Conservation (phyloP, 2,329 filamentous ascomycete genomes). For the Ophidiomyces ophidiicola region DNA sequence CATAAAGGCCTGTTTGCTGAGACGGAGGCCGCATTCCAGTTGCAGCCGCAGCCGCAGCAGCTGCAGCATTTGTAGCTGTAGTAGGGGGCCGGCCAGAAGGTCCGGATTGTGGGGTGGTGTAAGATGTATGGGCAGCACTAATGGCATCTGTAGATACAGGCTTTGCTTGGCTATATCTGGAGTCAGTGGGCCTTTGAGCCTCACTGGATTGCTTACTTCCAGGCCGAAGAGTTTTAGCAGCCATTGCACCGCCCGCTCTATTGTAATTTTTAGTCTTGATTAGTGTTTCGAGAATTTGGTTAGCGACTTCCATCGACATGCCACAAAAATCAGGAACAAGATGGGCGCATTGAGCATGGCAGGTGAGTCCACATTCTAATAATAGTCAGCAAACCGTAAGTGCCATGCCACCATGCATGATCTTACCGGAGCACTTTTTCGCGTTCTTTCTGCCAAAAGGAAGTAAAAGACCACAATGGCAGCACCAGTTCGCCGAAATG, state of each 20-base stretch:
- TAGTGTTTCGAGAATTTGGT: constrained; percentile 81
- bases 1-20: constrained; percentile 32
- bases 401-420: neutral
- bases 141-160: constrained; percentile 32
- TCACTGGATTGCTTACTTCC: constrained; percentile 35
- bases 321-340: constrained; percentile 97
- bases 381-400: constrained; percentile 4
- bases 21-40: constrained; percentile 35
- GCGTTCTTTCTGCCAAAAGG: constrained; percentile 92
- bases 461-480: constrained; percentile 91
- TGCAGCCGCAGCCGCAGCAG: constrained; percentile 39
- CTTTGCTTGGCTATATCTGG: constrained; percentile 27
- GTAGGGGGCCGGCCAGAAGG: constrained; percentile 31
- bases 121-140: constrained; percentile 33
- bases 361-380: constrained; percentile 78
- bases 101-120: constrained; percentile 37
- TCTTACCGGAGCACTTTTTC: constrained; percentile 70
- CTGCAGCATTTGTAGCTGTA: constrained; percentile 36
- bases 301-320: constrained; percentile 96
- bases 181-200: constrained; percentile 27
- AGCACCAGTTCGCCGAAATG: constrained; percentile 98
- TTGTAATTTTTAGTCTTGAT: constrained; percentile 64
- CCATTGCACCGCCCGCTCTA: constrained; percentile 44
- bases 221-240: constrained; percentile 54
- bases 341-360: constrained; percentile 82